Conservation (phyloP, 169 alveolate genomes). For the Eimeria necatrix region DNA sequence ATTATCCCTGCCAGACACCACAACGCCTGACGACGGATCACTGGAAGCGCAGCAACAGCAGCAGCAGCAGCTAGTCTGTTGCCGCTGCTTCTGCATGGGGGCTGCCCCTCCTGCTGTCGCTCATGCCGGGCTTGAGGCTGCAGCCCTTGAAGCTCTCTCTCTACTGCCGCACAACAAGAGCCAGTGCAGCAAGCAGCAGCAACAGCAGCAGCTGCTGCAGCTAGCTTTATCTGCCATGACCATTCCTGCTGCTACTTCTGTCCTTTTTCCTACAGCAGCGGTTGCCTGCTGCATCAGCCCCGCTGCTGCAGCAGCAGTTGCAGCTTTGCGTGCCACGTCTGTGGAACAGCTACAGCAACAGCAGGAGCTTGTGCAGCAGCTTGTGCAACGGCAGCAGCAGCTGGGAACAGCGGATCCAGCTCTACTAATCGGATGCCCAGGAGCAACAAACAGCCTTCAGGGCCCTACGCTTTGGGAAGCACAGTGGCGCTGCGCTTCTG, state of each 20-base stretch:
- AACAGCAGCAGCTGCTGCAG: conserved; percentile 50
- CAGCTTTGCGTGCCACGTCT: conserved; percentile 50
- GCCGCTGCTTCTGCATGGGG: conserved; percentile 32
- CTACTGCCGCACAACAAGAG: conserved; percentile 13
- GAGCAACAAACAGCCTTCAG: conserved; percentile 16
- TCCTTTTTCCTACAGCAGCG: conserved; percentile 25
- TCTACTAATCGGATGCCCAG: conserved; percentile 48
- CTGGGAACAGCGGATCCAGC: conserved; percentile 48
- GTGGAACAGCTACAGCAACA: conserved; percentile 54
- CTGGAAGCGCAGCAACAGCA: conserved; percentile 20
- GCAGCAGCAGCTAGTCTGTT: conserved; percentile 49
- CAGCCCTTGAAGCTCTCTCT: conserved; percentile 58
- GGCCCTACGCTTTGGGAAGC: conserved; percentile 69
- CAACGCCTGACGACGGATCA: background rate
- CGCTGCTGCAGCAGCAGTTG: conserved; percentile 58
- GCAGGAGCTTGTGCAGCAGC: conserved; percentile 56
- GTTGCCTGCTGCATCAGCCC: conserved; percentile 74
- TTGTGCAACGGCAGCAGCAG: conserved; percentile 63
- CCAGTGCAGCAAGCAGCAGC: conserved; percentile 42
- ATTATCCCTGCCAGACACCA: background rate
- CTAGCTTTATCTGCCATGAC: conserved; percentile 3
- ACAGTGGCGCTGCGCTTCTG: conserved; percentile 64
- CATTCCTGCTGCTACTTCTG: background rate
- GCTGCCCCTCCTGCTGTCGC: background rate
- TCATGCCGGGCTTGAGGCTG: conserved; percentile 51